A percentile compares a stretch with the other conserved stretches of the same genome.
Conservation (phyloP, 2,329 filamentous ascomycete genomes). For the Microdochium trichocladiopsis region DNA sequence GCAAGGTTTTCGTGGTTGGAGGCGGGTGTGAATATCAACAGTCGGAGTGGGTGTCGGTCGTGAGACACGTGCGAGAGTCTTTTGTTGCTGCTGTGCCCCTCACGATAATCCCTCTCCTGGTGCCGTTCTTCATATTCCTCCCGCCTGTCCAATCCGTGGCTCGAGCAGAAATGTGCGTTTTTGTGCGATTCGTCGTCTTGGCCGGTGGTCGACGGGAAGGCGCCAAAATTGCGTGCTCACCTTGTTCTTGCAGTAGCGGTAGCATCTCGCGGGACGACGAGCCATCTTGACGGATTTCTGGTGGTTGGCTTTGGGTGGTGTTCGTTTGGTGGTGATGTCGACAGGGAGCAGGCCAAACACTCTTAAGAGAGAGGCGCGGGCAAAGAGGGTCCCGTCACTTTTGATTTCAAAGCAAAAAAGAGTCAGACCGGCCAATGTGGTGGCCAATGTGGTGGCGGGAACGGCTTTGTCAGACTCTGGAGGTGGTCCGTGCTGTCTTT, state of each 20-base stretch:
- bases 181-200: not conserved
- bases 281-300: constrained; percentile 83
- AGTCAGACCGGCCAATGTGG: constrained; percentile 9
- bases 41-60: no score
- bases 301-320: constrained; percentile 26
- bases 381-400: constrained; percentile 19
- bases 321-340: constrained; percentile 20
- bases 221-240: constrained; percentile 44
- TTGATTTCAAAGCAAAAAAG: constrained; percentile 49
- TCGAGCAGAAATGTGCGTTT: not conserved
- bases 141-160: not conserved
- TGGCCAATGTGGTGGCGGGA: constrained; percentile 5
- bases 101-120: no score
- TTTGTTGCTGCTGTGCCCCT: not conserved
- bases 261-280: constrained; percentile 98
- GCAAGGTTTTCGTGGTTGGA: not conserved
- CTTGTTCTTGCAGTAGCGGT: constrained; percentile 99
- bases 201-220: not conserved
- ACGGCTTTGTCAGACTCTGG: constrained; percentile 1
- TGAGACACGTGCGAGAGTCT: not conserved
- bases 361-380: constrained; percentile 1
- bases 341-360: constrained; percentile 4
- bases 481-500: not conserved
- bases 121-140: no score
- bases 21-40: not conserved